phyloP scores from a whole-genome alignment of 2,329 filamentous ascomycete species.

The Fonsecaea pedrosoi region DNA sequence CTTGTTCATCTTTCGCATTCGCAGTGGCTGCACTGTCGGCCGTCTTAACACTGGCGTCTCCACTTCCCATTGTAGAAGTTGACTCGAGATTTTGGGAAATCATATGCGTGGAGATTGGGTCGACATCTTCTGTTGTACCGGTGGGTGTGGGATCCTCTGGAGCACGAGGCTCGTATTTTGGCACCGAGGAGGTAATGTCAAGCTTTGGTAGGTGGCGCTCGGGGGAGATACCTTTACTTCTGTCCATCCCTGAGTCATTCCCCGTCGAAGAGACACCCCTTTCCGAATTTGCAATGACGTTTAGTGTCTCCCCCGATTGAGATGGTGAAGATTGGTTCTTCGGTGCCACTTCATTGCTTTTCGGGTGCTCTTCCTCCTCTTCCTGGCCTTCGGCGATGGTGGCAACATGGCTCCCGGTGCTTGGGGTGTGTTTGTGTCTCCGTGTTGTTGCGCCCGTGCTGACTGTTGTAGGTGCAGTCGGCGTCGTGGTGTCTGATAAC shows the following conservation, averaged over 20 bases:
- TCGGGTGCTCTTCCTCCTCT: slow-evolving; percentile 62
- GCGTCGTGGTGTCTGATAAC: slow-evolving; percentile 41
- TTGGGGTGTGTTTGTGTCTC: slow-evolving; percentile 81
- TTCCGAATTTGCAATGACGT: not conserved
- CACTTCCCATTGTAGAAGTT: not conserved
- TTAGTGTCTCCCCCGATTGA: slow-evolving; percentile 2
- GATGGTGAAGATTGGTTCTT: slow-evolving; percentile 11
- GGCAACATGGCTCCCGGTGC: slow-evolving; percentile 76
- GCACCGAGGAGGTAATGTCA: slow-evolving; percentile 30
- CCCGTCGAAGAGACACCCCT: not conserved
- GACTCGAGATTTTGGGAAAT: not conserved
- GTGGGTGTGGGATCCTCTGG: slow-evolving; percentile 38
- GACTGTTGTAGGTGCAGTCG: slow-evolving; percentile 57
- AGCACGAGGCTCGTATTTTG: slow-evolving; percentile 33
- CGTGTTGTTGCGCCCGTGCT: slow-evolving; percentile 74
- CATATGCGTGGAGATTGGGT: slow-evolving; percentile 29
- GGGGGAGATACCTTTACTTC: slow-evolving; percentile 18
- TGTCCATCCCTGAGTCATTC: not conserved
- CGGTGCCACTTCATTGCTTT: slow-evolving; percentile 17
- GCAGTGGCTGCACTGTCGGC: not conserved
- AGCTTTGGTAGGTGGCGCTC: slow-evolving; percentile 27
- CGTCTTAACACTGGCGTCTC: not conserved
- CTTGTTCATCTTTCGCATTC: not conserved
- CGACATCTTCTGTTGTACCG: slow-evolving; percentile 27
- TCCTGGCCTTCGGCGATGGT: slow-evolving; percentile 85